phyloP scores from a whole-genome alignment of 345 rosid species.

The Ceriops decandra region DNA sequence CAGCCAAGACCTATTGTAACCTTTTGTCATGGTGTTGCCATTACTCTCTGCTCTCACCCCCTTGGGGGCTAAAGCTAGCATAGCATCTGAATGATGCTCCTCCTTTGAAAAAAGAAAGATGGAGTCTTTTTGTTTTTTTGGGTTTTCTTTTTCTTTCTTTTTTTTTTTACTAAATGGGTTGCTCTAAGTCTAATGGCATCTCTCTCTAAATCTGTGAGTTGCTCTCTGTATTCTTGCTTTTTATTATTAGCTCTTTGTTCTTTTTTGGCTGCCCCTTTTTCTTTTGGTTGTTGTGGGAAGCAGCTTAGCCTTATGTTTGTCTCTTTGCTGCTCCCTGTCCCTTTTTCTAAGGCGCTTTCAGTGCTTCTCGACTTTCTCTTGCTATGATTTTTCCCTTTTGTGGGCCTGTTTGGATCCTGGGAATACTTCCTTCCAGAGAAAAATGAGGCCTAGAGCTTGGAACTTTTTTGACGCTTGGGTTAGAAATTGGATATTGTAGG shows the following conservation, averaged over 20 bases:
- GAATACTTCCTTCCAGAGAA: neutral
- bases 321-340: neutral
- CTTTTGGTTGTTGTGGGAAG: too few relatives aligned
- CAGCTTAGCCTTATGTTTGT: neutral
- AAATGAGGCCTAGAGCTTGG: conserved; percentile 11
- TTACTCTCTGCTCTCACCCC: too few relatives aligned
- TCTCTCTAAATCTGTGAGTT: conserved; percentile 39
- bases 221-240: neutral
- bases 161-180: too few relatives aligned
- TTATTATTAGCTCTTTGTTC: neutral
- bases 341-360: neutral
- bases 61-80: too few relatives aligned
- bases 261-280: neutral
- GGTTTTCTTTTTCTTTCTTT: too few relatives aligned
- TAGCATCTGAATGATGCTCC: too few relatives aligned
- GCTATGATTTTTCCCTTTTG: neutral
- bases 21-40: too few relatives aligned
- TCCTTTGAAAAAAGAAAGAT: too few relatives aligned
- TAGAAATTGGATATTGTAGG: neutral
- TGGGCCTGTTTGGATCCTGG: conserved; percentile 8
- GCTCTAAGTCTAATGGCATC: conserved; percentile 13
- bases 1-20: too few relatives aligned
- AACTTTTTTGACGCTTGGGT: neutral
- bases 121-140: too few relatives aligned
- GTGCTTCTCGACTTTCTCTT: neutral